A percentile compares a stretch with the other conserved stretches of the same genome.
Evolutionary conservation across 169 alveolate genomes (phyloP).

Genomic region (Cryptosporidium xiaoi): DNA sequence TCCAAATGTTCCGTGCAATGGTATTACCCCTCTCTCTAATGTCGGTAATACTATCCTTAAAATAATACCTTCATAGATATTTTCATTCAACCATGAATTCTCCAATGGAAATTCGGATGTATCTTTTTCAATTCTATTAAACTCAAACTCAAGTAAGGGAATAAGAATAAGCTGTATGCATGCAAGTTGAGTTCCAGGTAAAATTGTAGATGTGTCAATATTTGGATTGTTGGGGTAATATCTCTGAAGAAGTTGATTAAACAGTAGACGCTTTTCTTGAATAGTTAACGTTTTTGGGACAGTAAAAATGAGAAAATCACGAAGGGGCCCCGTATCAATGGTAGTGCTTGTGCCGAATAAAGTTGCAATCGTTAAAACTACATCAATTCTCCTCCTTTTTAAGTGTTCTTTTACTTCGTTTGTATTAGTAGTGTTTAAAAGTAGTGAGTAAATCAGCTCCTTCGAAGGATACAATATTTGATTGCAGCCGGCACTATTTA

Average conservation of each 20-base stretch:
- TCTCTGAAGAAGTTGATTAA: slow-evolving; percentile 54
- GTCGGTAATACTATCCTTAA: slow-evolving; percentile 54
- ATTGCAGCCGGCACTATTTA: not conserved
- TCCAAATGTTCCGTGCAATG: slow-evolving; percentile 63
- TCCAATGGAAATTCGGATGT: not conserved
- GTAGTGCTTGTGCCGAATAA: slow-evolving; percentile 73
- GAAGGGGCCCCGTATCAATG: slow-evolving; percentile 54
- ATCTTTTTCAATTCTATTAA: slow-evolving; percentile 3
- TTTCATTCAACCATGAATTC: slow-evolving; percentile 57
- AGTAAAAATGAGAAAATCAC: slow-evolving; percentile 68
- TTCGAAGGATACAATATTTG: slow-evolving; percentile 55
- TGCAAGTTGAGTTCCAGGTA: slow-evolving; percentile 71
- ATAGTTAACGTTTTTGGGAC: slow-evolving; percentile 60
- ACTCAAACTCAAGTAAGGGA: slow-evolving; percentile 56
- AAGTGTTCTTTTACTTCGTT: slow-evolving; percentile 56
- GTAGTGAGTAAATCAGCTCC: slow-evolving; percentile 32
- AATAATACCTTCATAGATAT: slow-evolving; percentile 55
- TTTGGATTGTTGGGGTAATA: slow-evolving; percentile 67
- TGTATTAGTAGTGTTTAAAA: slow-evolving; percentile 37
- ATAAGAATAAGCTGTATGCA: slow-evolving; percentile 66
- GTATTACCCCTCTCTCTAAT: slow-evolving; percentile 46
- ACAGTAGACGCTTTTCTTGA: slow-evolving; percentile 61
- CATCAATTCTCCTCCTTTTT: slow-evolving; percentile 67
- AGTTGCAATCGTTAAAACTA: slow-evolving; percentile 70
- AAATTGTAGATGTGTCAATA: slow-evolving; percentile 57